phyloP scores from a whole-genome alignment of 331 rosid genomes.

The Cydonia oblonga region DNA sequence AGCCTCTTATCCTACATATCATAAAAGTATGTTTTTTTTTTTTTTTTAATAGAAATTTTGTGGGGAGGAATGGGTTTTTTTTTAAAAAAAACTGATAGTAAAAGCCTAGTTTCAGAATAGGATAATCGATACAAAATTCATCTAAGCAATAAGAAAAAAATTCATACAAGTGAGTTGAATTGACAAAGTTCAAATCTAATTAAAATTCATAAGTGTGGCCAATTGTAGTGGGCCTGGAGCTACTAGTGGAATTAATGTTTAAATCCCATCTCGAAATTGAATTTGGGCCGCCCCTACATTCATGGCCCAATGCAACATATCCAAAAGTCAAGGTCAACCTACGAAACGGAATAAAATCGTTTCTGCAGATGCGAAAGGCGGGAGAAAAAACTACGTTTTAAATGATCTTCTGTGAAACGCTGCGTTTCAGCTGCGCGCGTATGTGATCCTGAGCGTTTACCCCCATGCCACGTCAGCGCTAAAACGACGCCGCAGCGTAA shows the following conservation, averaged over 20 bases:
- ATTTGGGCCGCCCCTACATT: no score
- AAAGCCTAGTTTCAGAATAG: no score
- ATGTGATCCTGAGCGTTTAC: neutral
- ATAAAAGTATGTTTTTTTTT: no score
- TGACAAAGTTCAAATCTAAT: no score
- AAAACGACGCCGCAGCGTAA: neutral
- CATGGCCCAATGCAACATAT: neutral
- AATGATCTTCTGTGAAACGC: neutral
- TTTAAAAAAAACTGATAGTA: no score
- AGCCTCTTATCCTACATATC: neutral
- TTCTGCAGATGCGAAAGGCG: neutral
- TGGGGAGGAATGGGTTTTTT: neutral
- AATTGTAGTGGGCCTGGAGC: neutral
- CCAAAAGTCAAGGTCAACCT: neutral
- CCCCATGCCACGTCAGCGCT: neutral
- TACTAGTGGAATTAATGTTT: neutral
- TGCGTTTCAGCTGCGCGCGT: neutral
- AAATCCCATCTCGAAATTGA: neutral
- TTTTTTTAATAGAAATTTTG: no score
- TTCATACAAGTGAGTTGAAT: no score
- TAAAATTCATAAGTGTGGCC: neutral
- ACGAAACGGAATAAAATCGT: neutral
- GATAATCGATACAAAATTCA: neutral
- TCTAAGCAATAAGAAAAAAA: neutral
- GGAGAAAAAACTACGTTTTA: neutral